Evolutionary conservation across 345 rosid species (phyloP), one percentile per base, ranked within the genome.

Genomic region (Diplotaxis tenuifolia): DNA sequence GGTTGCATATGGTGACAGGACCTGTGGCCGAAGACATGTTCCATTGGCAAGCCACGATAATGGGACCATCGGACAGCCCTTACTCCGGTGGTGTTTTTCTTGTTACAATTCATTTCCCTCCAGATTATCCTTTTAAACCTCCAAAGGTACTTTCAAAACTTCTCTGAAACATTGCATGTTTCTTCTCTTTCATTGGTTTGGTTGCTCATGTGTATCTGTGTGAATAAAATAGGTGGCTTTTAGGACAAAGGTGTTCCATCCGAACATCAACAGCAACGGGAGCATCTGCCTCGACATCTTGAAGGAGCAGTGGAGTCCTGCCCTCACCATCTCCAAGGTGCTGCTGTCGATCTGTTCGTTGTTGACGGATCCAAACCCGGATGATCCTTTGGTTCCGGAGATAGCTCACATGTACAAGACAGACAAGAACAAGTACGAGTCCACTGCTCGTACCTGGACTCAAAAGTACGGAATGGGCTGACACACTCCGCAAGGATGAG

Each of bases 231-330:
- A 92, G 98, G 98, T 93, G 68, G 96, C 98, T 42, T 92, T 92
- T 83, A 86, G 96, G 79, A 92, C 98, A 3, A 92, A 92, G 84
- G 98, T 92, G 59, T 92, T 92, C 79, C 96, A 90, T 71, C 98
- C 98, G 11, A 92, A 92, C 77, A 92, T 92, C 25, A 92, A 92
- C 73, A 92, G 98, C 90, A 92, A 92, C 19, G 98, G 96, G 4
- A 92, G 96, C 90, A 92, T 90, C 83, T 92, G 98, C 71, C 87
- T 92, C 29, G 98, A 92, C 77, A 92, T 92, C 80, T 90, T 90
- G 93, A 92, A 92, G 87, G 98, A 92, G 78, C 98, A 92, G 74
- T 92, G 98, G 98, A 92, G 98, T 81, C 98, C 98, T 54, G 96
- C 98, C 1, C 82, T 92, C 66, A 92, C 98, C 10, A 92, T 92